Percentiles rank a stretch among this genome's conserved stretches.
Conservation (phyloP, 2,329 filamentous ascomycete species). For the Fusarium albidum region DNA sequence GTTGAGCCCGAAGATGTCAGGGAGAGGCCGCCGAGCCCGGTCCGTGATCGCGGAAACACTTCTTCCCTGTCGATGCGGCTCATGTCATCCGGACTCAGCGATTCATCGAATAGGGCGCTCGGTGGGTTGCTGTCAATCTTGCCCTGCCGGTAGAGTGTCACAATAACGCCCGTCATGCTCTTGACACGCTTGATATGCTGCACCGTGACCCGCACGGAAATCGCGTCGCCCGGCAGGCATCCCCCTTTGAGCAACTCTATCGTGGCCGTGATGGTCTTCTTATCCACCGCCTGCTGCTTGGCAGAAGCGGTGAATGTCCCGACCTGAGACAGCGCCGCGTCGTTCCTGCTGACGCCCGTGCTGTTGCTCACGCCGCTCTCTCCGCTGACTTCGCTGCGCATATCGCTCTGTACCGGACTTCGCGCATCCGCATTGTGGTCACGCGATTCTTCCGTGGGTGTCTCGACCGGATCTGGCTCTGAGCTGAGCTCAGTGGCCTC, state of each 20-base stretch:
- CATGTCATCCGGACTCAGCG: slow-evolving; percentile 68
- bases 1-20: slow-evolving; percentile 86
- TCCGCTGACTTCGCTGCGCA: slow-evolving; percentile 74
- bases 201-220: slow-evolving; percentile 82
- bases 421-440: slow-evolving; percentile 47
- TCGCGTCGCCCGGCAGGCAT: slow-evolving; percentile 83
- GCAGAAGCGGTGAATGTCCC: slow-evolving; percentile 44
- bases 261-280: slow-evolving; percentile 85
- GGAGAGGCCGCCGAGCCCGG: slow-evolving; percentile 85
- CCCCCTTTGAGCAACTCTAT: slow-evolving; percentile 85
- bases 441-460: slow-evolving; percentile 50
- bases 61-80: slow-evolving; percentile 80
- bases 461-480: slow-evolving; percentile 50
- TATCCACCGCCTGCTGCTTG: slow-evolving; percentile 59
- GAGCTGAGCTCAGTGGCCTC: slow-evolving; percentile 50
- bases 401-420: slow-evolving; percentile 59
- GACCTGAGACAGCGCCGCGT: slow-evolving; percentile 49
- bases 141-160: slow-evolving; percentile 90
- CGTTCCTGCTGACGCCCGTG: slow-evolving; percentile 65
- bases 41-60: slow-evolving; percentile 86
- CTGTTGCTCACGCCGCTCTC: slow-evolving; percentile 75
- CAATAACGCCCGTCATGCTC: slow-evolving; percentile 90
- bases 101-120: slow-evolving; percentile 56
- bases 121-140: slow-evolving; percentile 81
- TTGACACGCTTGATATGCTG: slow-evolving; percentile 90